Percentiles rank a stretch among this genome's conserved stretches.
These are phyloP conservation scores for Baorangia bicolor DNA, from an alignment of 768 basidiomycete genomes.

Conservation along the genomic window DNA sequence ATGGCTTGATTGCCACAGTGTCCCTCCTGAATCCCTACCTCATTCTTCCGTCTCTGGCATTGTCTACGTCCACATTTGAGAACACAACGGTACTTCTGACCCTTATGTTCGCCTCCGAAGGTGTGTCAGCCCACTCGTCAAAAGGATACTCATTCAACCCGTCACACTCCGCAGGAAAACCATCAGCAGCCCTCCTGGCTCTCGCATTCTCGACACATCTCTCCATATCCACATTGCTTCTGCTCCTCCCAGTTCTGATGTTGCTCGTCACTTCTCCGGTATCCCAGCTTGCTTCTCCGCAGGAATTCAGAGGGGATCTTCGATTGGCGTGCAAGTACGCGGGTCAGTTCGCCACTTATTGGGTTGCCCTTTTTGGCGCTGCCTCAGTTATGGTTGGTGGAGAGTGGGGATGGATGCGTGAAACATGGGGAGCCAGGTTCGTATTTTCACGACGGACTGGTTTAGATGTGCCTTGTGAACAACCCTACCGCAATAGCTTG, in stretches of 20 bases:
- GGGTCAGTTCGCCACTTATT: conserved; percentile 53
- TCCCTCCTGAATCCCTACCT: conserved; percentile 91
- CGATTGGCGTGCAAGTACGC: conserved; percentile 27
- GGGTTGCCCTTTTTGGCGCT: conserved; percentile 40
- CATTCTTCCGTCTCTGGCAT: conserved; percentile 72
- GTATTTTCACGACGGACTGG: conserved; percentile 4
- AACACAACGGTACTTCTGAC: conserved; percentile 67
- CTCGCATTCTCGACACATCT: conserved; percentile 73
- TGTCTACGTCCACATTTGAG: conserved; percentile 82
- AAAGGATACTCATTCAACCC: neutral
- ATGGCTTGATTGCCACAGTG: conserved; percentile 58
- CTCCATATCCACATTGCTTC: conserved; percentile 66
- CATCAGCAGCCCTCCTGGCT: conserved; percentile 56
- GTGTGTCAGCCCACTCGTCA: conserved; percentile 36
- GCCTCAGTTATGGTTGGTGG: conserved; percentile 59
- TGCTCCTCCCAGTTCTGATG: conserved; percentile 65
- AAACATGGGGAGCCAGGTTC: conserved; percentile 87
- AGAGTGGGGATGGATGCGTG: conserved; percentile 63
- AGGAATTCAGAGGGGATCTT: conserved; percentile 22
- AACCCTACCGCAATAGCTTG: conserved; percentile 45
- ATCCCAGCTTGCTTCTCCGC: conserved; percentile 69
- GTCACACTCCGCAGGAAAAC: conserved; percentile 45
- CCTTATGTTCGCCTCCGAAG: conserved; percentile 68
- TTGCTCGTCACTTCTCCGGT: conserved; percentile 59
- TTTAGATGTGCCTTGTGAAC: neutral